Conservation (phyloP, 1,284 basidiomycete genomes). For the Naganishia liquefaciens region DNA sequence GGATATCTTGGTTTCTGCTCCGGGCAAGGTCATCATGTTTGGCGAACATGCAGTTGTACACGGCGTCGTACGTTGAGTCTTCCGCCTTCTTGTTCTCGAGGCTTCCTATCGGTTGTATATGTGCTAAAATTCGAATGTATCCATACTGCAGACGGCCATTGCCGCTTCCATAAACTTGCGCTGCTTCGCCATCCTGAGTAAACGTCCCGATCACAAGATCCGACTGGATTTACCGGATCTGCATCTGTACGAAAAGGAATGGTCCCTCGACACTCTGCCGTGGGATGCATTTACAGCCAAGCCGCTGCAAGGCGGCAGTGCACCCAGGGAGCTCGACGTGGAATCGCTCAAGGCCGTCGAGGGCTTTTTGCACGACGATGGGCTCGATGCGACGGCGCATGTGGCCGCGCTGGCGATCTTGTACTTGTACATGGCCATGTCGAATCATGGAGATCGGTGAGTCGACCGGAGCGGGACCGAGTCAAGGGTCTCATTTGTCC, state of each 20-base stretch:
- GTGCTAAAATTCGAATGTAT: conserved; percentile 19
- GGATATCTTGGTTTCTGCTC: conserved; percentile 79
- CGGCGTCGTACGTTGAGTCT: conserved; percentile 71
- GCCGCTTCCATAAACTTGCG: conserved; percentile 93
- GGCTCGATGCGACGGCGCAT: conserved; percentile 54
- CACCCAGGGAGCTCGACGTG: conserved; percentile 58
- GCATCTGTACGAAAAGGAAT: conserved; percentile 70
- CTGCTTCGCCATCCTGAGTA: conserved; percentile 83
- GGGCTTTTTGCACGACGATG: conserved; percentile 33
- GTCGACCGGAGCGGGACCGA: conserved; percentile 40
- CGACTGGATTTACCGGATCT: conserved; percentile 81
- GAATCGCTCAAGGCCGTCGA: conserved; percentile 34
- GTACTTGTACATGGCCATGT: conserved; percentile 87
- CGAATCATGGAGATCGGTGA: conserved; percentile 62
- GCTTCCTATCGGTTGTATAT: conserved; percentile 12
- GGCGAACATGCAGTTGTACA: conserved; percentile 99
- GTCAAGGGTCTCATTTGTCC: conserved; percentile 1
- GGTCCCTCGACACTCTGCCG: conserved; percentile 78
- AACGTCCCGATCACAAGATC: conserved; percentile 71
- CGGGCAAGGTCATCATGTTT: conserved; percentile 97
- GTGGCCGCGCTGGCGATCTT: conserved; percentile 81
- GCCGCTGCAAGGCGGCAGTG: conserved; percentile 63
- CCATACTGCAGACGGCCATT: conserved; percentile 75
- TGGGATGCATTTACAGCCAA: conserved; percentile 67
- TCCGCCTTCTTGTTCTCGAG: too few species aligned